Conservation (phyloP, 192 early-diverging fungal genomes). For the Mortierella alpina region DNA sequence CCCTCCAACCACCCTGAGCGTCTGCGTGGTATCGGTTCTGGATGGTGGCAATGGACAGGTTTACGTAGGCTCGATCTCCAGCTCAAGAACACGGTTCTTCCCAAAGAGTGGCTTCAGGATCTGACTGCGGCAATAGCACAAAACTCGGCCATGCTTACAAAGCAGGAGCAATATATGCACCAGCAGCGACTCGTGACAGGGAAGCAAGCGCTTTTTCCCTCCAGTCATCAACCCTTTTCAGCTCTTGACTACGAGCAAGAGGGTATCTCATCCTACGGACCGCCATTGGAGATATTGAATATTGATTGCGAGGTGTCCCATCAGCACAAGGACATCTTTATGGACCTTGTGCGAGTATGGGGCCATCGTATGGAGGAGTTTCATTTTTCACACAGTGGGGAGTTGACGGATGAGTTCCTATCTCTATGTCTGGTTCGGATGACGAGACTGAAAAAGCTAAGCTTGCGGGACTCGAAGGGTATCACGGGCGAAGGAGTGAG, state of each 20-base stretch:
- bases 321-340: conserved; percentile 25
- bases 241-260: neutral
- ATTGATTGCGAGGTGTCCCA: conserved; percentile 21
- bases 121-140: neutral
- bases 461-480: conserved; percentile 22
- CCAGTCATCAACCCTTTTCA: neutral
- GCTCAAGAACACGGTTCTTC: neutral
- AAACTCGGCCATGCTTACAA: neutral
- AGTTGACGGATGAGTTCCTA: conserved; percentile 30
- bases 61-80: conserved; percentile 10
- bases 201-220: neutral
- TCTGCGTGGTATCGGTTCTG: neutral
- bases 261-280: neutral
- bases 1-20: neutral
- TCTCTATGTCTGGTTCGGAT: conserved; percentile 16
- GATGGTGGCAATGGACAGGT: conserved; percentile 23
- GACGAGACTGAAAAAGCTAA: conserved; percentile 21
- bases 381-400: conserved; percentile 9
- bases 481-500: conserved; percentile 27
- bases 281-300: conserved; percentile 10
- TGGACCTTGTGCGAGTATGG: conserved; percentile 10
- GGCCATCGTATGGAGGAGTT: conserved; percentile 15
- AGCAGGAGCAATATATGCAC: neutral
- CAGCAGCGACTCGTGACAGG: neutral
- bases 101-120: conserved; percentile 21